Base-by-base conservation (phyloP, 257 asterid species). In the Lithospermum erythrorhizon region DNA sequence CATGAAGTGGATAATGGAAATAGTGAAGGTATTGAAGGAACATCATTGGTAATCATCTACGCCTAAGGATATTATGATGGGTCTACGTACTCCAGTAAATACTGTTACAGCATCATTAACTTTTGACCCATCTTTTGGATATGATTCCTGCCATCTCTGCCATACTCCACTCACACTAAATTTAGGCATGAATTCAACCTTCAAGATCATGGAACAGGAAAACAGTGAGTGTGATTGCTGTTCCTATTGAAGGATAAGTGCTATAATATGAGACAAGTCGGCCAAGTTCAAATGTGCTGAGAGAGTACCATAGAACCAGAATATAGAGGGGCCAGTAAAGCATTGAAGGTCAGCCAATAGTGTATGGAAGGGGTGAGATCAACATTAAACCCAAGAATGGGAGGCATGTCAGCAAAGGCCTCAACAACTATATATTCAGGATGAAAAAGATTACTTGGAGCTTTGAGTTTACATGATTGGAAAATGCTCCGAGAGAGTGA, bases 91-190 rank as follows among this genome's bases (percentile, higher is more conserved):
- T 68, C 98, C 98, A 2, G 96, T 91, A 59, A 91, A 91, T 64
- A 86, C 98, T 16, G 96, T 83, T 58, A 87, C 65, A 62, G 94
- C 90, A 65, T 83, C 81, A 22, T 70, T 72, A 4, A 73, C 53
- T 80, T 82, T 90, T 41, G 70, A 67, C 68, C 79, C 96, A 37
- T 76, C 86, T 27, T 61, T 45, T 3, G 88, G 90, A 71, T 83
- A 86, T 53, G 98, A 91, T 75, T 91, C 96, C 63, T 90, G 79
- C 98, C 98, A 91, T 81, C 94, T 81, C 79, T 91, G 90, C 98
- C 98, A 91, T 73, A 91, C 77, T 64, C 96, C 98, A 57, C 98
- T 83, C 73, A 87, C 98, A 58, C 95, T 91, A 78, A 87, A 91
- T 72, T 87, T 87, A 57, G 95, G 94, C 83, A 91, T 82, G 78